phyloP scores from a whole-genome alignment of 371 early-diverging fungal species.

The Rhizopus sp. region DNA sequence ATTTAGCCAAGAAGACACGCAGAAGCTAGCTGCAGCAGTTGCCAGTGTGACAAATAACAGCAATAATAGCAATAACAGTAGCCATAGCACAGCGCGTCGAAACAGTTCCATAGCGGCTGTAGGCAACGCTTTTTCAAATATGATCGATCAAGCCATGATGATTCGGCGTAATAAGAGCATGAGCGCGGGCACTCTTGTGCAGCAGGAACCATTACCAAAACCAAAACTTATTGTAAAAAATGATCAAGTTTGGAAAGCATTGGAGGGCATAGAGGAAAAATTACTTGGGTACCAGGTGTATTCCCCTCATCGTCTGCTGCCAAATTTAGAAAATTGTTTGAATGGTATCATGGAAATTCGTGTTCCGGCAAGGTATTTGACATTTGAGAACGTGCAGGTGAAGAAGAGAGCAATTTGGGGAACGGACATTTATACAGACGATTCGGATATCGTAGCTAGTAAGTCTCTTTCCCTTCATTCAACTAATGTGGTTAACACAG shows the following conservation, averaged over 20 bases:
- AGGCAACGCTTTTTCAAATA: constrained; percentile 16
- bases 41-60: constrained; percentile 12
- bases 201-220: constrained; percentile 8
- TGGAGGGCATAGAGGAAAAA: constrained; percentile 44
- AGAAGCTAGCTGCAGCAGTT: constrained; percentile 26
- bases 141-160: constrained; percentile 14
- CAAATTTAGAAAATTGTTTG: constrained; percentile 47
- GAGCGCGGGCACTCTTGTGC: neutral
- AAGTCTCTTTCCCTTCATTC: constrained; percentile 14
- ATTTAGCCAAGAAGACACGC: constrained; percentile 30
- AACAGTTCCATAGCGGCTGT: constrained; percentile 21
- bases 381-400: constrained; percentile 58
- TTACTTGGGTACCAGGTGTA: constrained; percentile 55
- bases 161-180: constrained; percentile 7
- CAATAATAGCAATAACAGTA: constrained; percentile 1
- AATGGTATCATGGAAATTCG: constrained; percentile 63
- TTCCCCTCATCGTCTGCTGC: constrained; percentile 49
- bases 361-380: constrained; percentile 55
- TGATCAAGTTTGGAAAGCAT: constrained; percentile 43
- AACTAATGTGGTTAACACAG: neutral
- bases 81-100: constrained; percentile 1
- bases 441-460: constrained; percentile 87
- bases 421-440: constrained; percentile 86
- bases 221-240: constrained; percentile 56
- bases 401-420: constrained; percentile 78